A percentile compares a stretch with the other conserved stretches of the same genome.
Conservation (phyloP, 2,329 filamentous ascomycete species). For the Amesomyces nigricolor region DNA sequence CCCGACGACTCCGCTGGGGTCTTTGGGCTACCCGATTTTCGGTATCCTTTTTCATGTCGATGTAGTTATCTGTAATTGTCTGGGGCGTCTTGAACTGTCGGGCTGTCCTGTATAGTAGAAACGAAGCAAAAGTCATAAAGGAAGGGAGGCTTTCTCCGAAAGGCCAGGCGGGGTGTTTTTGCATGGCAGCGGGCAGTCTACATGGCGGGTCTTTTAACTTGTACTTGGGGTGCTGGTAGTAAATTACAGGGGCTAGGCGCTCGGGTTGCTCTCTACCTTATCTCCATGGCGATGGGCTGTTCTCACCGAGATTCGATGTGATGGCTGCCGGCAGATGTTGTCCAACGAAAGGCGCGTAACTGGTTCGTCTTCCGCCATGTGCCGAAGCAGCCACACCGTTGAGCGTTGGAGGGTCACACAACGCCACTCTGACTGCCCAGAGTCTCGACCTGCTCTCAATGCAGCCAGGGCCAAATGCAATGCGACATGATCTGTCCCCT, state of each 20-base stretch:
- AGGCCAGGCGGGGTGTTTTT: slow-evolving; percentile 22
- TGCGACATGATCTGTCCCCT: no score
- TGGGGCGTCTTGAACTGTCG: slow-evolving; percentile 13
- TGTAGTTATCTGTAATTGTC: slow-evolving; percentile 20
- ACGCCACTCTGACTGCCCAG: no score
- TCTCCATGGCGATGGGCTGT: neutral
- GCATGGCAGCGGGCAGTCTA: slow-evolving; percentile 23
- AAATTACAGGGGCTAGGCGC: slow-evolving; percentile 17
- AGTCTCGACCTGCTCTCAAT: no score
- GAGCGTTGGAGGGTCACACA: neutral
- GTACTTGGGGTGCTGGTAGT: slow-evolving; percentile 4
- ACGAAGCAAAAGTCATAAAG: slow-evolving; percentile 22
- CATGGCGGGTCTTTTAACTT: slow-evolving; percentile 15
- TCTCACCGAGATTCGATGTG: no score
- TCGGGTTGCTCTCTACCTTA: slow-evolving; percentile 7
- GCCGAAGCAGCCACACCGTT: neutral
- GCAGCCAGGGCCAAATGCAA: no score
- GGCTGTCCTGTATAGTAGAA: slow-evolving; percentile 25
- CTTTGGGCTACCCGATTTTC: slow-evolving; percentile 7
- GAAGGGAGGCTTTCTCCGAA: slow-evolving; percentile 23
- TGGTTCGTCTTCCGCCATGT: no score
- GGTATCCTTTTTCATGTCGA: slow-evolving; percentile 18
- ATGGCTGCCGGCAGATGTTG: neutral
- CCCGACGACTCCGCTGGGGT: slow-evolving; percentile 3
- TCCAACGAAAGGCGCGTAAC: neutral